phyloP scores from a whole-genome alignment of 495 filamentous ascomycete genomes.

The Penicillium coprophilum region DNA sequence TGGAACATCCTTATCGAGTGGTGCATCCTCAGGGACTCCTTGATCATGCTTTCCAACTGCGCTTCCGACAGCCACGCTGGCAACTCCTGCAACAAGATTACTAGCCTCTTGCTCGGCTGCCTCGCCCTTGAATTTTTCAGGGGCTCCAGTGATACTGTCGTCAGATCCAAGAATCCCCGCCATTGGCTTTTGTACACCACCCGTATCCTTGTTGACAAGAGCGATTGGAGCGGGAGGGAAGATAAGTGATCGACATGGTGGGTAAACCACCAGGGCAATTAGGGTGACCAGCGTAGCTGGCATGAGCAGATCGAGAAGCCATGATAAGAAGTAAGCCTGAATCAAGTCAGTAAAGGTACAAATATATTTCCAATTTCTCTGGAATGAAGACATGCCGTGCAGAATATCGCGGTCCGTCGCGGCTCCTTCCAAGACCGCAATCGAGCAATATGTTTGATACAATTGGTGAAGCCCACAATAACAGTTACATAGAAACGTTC shows the following conservation, averaged over 20 bases:
- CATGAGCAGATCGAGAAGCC: constrained; percentile 67
- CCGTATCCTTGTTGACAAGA: constrained; percentile 64
- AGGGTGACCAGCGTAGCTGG: constrained; percentile 57
- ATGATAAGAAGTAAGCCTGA: constrained; percentile 70
- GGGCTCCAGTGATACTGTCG: constrained; percentile 75
- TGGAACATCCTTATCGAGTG: constrained; percentile 51
- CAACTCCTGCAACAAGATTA: constrained; percentile 74
- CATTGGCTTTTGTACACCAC: constrained; percentile 70
- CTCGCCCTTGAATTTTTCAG: constrained; percentile 81
- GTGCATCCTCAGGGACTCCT: constrained; percentile 44
- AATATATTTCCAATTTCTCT: constrained; percentile 30
- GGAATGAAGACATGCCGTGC: constrained; percentile 57
- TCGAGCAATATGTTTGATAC: constrained; percentile 70
- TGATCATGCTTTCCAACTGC: constrained; percentile 70
- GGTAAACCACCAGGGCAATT: constrained; percentile 65
- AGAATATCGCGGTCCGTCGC: constrained; percentile 66
- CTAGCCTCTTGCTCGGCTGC: constrained; percentile 82
- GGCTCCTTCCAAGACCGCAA: constrained; percentile 81
- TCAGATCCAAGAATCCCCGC: constrained; percentile 73
- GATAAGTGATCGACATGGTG: constrained; percentile 57
- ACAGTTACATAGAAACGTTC: constrained; percentile 85
- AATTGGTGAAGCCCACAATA: constrained; percentile 60
- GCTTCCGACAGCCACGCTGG: constrained; percentile 69
- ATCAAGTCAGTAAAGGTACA: neutral
- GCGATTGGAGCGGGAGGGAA: constrained; percentile 79